phyloP scores from a whole-genome alignment of 805 yeast genomes.

The Wickerhamomyces mucosus region DNA sequence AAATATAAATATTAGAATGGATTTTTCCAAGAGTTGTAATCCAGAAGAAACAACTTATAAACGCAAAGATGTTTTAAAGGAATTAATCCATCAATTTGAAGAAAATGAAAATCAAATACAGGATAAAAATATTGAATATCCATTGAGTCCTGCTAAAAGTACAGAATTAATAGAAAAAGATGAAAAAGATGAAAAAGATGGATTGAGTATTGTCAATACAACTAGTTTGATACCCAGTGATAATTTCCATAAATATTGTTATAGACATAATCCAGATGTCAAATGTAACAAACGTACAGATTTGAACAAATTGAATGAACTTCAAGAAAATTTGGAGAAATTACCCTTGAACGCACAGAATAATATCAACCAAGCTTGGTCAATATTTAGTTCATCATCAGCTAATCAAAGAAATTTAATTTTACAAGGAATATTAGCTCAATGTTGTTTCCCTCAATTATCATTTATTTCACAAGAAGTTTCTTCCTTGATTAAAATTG shows the following conservation, averaged over 20 bases:
- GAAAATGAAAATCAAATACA: too few species aligned
- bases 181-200: not conserved
- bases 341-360: conserved; percentile 66
- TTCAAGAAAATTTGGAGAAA: conserved; percentile 47
- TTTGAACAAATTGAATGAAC: conserved; percentile 48
- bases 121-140: too few species aligned
- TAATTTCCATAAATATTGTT: conserved; percentile 66
- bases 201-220: not conserved
- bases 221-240: conserved; percentile 24
- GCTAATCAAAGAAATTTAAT: conserved; percentile 62
- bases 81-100: too few species aligned
- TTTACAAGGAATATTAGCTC: conserved; percentile 73
- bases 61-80: too few species aligned
- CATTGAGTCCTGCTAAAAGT: too few species aligned
- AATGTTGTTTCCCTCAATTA: conserved; percentile 92
- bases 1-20: too few species aligned
- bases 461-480: conserved; percentile 81
- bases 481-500: conserved; percentile 71
- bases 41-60: too few species aligned
- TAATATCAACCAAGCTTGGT: conserved; percentile 77
- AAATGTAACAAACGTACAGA: conserved; percentile 64
- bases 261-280: conserved; percentile 87
- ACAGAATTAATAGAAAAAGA: too few species aligned
- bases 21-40: too few species aligned
- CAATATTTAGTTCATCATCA: conserved; percentile 70